Evolutionary conservation across 2,329 filamentous ascomycete species (phyloP).

Genomic region (Colletotrichum filicis): DNA sequence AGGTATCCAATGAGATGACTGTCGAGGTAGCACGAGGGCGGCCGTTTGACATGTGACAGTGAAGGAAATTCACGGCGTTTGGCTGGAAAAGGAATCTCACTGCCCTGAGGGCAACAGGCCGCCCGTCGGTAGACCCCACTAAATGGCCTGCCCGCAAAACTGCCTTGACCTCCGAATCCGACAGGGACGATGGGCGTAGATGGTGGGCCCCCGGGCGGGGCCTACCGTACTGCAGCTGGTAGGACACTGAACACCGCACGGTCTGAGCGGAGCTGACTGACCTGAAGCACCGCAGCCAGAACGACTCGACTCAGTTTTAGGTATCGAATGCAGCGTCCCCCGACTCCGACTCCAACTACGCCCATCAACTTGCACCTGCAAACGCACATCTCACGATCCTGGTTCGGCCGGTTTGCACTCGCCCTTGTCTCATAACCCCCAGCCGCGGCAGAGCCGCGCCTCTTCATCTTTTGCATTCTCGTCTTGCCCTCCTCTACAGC

Average conservation of each 20-base stretch:
- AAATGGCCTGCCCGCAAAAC: constrained; percentile 1
- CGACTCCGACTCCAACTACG: background rate
- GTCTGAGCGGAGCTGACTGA: background rate
- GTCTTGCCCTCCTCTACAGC: background rate
- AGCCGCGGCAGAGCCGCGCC: constrained; percentile 17
- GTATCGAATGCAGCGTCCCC: background rate
- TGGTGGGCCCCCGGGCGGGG: background rate
- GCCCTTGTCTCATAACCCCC: background rate
- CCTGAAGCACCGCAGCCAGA: background rate
- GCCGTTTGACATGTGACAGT: constrained; percentile 10
- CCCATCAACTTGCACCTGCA: constrained; percentile 2
- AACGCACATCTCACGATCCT: constrained; percentile 6
- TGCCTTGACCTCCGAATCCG: background rate
- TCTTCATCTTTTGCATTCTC: background rate
- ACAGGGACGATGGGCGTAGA: background rate
- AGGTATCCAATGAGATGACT: background rate
- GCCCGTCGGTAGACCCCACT: background rate
- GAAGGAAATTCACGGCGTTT: background rate
- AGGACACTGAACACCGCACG: background rate
- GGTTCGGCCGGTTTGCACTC: background rate
- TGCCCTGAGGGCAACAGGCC: background rate
- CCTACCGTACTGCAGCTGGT: background rate
- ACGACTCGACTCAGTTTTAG: background rate
- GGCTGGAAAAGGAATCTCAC: background rate
- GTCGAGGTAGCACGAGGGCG: background rate